Base-by-base conservation (phyloP, 495 filamentous ascomycete genomes). In the Chaetomium cochliodes region DNA sequence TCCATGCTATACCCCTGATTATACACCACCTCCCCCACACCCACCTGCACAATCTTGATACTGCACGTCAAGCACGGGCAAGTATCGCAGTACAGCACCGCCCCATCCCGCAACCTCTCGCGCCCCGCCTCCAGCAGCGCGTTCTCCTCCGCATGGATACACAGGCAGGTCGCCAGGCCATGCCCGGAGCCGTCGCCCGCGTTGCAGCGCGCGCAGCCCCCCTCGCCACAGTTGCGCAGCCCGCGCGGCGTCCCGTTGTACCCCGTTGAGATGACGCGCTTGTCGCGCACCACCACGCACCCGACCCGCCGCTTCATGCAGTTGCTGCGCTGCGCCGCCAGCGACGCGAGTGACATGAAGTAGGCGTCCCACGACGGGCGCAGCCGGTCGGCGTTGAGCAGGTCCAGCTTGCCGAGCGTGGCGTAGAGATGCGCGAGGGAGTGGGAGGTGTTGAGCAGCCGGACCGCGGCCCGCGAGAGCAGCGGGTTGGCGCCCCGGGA, bases 291-390 rank as follows among this genome's bases (percentile, higher is more conserved):
- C n/a, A 98, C 81, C 7, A 98, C 94, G 77, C 92, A 96, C 7
- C 94, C 94, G 25, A 98, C 94, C 61, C 93, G 86, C 30, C 94
- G 84, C 78, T 97, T 97, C 94, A 98, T 98, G 79, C 94, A 98
- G 74, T 98, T 98, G 74, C 88, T 90, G 67, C 94, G 84, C 66
- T 90, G 91, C 2, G 94, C 91, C 11, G 94, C 94, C 53, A 98
- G 86, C 18, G 91, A 93, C 11, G 93, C 92, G 7, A 98, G 81
- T 60, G 90, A 83, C 94, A 98, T 98, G 75, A 98, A 98, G 78
- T 98, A 98, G 67, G 91, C 85, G 75, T 98, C 94, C 94, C 94
- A 98, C 63, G 84, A 89, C n/a, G 94, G 94, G 1, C 94, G 85
- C 30, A 98, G 78, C 4, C 94, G 88, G 69, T 90, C 81, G 39